Base-by-base conservation (phyloP, 2,329 filamentous ascomycete genomes). In the Penicillium palitans region DNA sequence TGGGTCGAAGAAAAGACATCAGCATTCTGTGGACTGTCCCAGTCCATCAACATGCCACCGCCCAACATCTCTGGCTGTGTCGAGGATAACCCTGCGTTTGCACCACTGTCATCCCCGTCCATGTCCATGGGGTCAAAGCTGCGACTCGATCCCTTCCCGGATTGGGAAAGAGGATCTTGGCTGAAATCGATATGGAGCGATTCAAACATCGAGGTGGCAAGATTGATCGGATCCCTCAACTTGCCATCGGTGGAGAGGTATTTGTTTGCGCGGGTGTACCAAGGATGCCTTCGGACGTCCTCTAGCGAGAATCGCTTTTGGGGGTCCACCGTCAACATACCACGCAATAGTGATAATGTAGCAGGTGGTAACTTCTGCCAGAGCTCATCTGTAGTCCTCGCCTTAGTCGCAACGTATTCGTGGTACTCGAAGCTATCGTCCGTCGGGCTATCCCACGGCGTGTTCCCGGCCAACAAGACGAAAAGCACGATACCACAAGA, bases 401-500 rank as follows among this genome's bases (percentile, higher is more conserved):
- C 91, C 52, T 88, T 87, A 2, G 87, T 91, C 58, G 86, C 84
- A 41, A 90, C 81, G 72, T 96, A 99, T 74, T 97, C 92, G 67
- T 90, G 85, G 67, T 90, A 99, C 76, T 99, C 95, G 80, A 90
- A 96, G 72, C 91, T 97, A 57, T 86, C 83, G 37, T 84, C 79
- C 3, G 92, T 93, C 0, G 95, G 95, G 71, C 95, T 90, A 70
- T 98, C 95, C 95, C 95, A 99, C 0, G 95, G 95, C 2, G 95
- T 99, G 72, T 99, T 99, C 10, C 95, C 95, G 1, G 96, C 92
- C 4, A 99, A 80, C 4, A 99, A 80, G 37, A 98, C 95, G 70
- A 99, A 99, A 4, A 99, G 81, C n/a, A 99, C 96, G 53, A 99
- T 92, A 35, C 95, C 95, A 68, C 93, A 97, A 17, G 93, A 97